Base-by-base conservation (phyloP, 176 grass and related monocot species). In the Bothriochloa decipiens region DNA sequence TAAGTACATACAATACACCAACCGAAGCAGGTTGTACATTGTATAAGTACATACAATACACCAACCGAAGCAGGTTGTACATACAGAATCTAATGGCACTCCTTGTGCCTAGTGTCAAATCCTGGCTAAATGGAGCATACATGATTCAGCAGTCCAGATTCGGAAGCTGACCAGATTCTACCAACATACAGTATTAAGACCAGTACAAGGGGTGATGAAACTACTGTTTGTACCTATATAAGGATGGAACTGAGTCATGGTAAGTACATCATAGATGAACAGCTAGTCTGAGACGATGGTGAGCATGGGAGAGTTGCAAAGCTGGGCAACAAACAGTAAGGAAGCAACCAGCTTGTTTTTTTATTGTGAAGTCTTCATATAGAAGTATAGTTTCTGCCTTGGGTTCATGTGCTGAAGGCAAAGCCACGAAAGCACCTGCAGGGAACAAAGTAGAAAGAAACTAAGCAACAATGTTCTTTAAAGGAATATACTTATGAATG, bases 361-460 rank as follows among this genome's bases (percentile, higher is more conserved):
- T 13, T 7, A 77, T 43, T 79, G 16, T 23, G 13, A 1, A 85
- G 65, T 55, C 41, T 41, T 63, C 13, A 29, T 18, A 12, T n/a
- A 3, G 72, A 36, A 53, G 66, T 65, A 52, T 65, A 84, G 71
- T 32, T 77, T 81, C 52, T 36, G 8, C 74, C 79, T 73, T 40
- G 47, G 72, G 79, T 86, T 75, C 37, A 58, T 50, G 61, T 69
- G 68, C 58, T 52, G 28, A 57, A 33, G 57, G 79, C n/a, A 47
- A 83, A 68, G 74, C 80, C 84, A 83, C 18, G 11, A 74, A 79
- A 79, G 68, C 83, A 83, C 68, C 88, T 90, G 83, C 16, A 46
- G 55, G 7, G 26, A 82, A 86, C 15, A 60, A 68, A 86, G 86
- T 67, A 22, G 42, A 27, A 81, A 63, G 55, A 79, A 50, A 32